Conservation (phyloP, 176 grass and related monocot species). For the Puccinellia tenuiflora region DNA sequence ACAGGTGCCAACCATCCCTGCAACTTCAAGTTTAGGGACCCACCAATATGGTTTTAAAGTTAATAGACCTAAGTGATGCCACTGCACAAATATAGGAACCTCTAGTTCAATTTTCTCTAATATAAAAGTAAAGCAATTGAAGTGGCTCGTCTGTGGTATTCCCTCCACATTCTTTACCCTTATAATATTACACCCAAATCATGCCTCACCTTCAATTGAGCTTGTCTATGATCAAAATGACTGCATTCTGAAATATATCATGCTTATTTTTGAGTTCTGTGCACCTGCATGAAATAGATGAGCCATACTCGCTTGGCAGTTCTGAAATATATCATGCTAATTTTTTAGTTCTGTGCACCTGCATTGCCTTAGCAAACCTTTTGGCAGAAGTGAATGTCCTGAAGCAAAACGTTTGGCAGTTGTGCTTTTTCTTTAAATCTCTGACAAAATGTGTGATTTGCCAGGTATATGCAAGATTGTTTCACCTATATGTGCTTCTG, state of each 20-base stretch:
- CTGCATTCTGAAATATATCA: background rate
- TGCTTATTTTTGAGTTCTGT: background rate
- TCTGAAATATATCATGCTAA: background rate
- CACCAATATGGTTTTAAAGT: background rate
- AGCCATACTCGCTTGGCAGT: too few species aligned
- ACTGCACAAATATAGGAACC: background rate
- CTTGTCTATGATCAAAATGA: conserved; percentile 3
- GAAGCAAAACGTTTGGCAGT: background rate
- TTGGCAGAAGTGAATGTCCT: background rate
- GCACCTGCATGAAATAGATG: background rate
- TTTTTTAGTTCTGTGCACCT: conserved; percentile 1
- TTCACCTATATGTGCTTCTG: conserved; percentile 69
- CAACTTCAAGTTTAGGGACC: background rate
- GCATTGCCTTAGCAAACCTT: background rate
- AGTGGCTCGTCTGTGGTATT: background rate
- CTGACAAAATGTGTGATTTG: background rate
- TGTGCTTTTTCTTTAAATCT: background rate
- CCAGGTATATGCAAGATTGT: conserved; percentile 98
- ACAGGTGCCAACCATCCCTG: background rate
- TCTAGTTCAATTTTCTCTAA: background rate
- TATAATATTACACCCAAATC: background rate
- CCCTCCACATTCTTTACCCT: background rate
- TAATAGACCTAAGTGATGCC: background rate
- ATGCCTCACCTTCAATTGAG: background rate
- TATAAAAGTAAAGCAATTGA: background rate